These are phyloP conservation scores for Stephania yunnanensis DNA, from an alignment of 164 flowering plant species.

Conservation along the genomic window DNA sequence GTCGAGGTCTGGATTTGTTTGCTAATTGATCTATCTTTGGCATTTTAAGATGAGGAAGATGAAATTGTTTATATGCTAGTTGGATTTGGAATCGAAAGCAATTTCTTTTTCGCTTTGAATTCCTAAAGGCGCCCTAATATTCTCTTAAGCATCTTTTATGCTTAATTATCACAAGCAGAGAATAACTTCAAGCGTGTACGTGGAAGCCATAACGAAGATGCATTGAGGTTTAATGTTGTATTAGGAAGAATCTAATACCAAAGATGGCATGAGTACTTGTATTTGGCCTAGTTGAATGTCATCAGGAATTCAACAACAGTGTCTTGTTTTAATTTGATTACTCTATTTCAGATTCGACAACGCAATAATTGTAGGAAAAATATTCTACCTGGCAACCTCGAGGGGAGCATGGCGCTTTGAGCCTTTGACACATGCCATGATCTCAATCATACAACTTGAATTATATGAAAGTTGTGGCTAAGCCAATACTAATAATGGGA, in stretches of 20 bases:
- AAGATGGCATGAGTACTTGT: neutral
- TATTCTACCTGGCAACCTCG: neutral
- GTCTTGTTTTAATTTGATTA: neutral
- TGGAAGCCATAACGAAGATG: neutral
- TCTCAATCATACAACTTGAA: neutral
- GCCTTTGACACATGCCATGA: neutral
- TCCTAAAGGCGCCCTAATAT: conserved; percentile 14
- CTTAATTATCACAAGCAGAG: conserved; percentile 24
- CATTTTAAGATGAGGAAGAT: neutral
- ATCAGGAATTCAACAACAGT: conserved; percentile 1
- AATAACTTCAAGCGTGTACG: conserved; percentile 16
- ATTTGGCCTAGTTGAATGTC: conserved; percentile 8
- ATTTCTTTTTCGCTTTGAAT: conserved; percentile 10
- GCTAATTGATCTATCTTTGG: neutral
- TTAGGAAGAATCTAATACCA: conserved; percentile 26
- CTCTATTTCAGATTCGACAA: neutral
- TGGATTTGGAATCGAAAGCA: neutral
- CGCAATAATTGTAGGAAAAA: neutral
- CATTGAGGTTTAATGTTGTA: conserved; percentile 8
- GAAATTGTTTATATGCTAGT: conserved; percentile 16
- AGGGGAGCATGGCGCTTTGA: neutral
- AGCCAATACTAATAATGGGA: too few species aligned
- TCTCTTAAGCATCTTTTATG: conserved; percentile 29
- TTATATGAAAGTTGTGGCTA: too few species aligned
- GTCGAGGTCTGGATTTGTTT: neutral